Evolutionary conservation across 2,329 filamentous ascomycete genomes (phyloP), one percentile per base, ranked within the genome.

Genomic region (Didymella sp.): DNA sequence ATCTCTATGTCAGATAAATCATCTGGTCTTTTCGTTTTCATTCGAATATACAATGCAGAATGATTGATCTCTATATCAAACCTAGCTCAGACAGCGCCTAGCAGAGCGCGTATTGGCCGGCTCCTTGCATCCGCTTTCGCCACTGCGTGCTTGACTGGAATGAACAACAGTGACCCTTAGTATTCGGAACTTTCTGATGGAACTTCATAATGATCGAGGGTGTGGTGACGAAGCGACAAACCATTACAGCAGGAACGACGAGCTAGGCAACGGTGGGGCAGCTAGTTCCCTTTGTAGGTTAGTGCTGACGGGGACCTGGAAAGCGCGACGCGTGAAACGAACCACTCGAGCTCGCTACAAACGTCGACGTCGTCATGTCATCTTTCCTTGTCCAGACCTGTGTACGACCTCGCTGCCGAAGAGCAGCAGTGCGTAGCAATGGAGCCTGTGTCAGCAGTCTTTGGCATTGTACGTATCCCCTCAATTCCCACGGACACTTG

Each of bases 371-470:
- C 53, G 35, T 41, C 42, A 56, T 56, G 53, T 17, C 41, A 37
- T 35, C 37, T 30, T 42, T 19, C 42, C 33, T 9, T 19, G 19
- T 35, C 17, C 24, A 24, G 30, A 21, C 13, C 13, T 27, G 17
- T 27, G 38, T 31, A 25, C 31, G 11, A 43, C 31, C 12, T 57
- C 17, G 30, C 43, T 48, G 48, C 24, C 17, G 25, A n/a, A 38
- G 30, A 47, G 43, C 37, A 38, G 54, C 33, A 42, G 27, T 19
- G 22, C 25, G 28, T 12, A 24, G 22, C 12, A 12, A 58, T 58
- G 56, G 56, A 58, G 46, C 50, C 56, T 6, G 30, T 58, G 28
- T 58, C 56, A 38, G 50, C 56, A 6, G 44, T 47, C 9, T 58
- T 58, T 11, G 35, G 56, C 28, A 53, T 58, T 44, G 56, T 58